Conservation (phyloP, 1,139 yeast genomes). For the Debaryomyces sp. region DNA sequence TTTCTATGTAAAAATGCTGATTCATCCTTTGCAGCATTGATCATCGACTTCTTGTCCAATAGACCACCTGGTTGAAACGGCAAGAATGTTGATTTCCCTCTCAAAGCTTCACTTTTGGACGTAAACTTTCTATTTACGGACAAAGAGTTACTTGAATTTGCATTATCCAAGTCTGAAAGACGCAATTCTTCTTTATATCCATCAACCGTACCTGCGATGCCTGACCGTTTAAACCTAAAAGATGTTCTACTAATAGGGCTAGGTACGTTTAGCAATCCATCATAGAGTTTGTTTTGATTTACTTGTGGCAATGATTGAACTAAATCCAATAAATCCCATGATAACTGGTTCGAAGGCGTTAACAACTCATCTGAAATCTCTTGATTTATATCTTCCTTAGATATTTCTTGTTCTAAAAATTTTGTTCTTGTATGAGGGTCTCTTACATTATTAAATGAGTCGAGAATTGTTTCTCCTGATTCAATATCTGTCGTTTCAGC, state of each 20-base stretch:
- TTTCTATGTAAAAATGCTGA: constrained; percentile 63
- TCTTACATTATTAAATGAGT: background rate
- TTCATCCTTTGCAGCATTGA: constrained; percentile 31
- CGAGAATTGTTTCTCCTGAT: background rate
- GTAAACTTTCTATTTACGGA: constrained; percentile 72
- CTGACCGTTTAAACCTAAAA: constrained; percentile 66
- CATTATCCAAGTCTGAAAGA: constrained; percentile 54
- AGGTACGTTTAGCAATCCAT: constrained; percentile 53
- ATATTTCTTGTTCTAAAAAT: background rate
- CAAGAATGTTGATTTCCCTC: constrained; percentile 73
- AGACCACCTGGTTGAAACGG: constrained; percentile 97
- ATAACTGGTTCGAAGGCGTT: constrained; percentile 51
- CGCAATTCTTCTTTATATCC: constrained; percentile 64
- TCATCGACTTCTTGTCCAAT: constrained; percentile 31
- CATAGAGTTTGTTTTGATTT: constrained; percentile 33
- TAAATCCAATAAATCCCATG: constrained; percentile 63
- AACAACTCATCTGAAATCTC: constrained; percentile 30
- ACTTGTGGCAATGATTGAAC: constrained; percentile 49
- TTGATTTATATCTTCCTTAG: constrained; percentile 6
- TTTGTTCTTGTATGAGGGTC: constrained; percentile 4
- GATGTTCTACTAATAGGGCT: constrained; percentile 56
- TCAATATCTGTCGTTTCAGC: background rate
- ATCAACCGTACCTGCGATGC: constrained; percentile 70
- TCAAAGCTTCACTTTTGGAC: constrained; percentile 59
- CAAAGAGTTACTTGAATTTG: constrained; percentile 67